A percentile compares a stretch with the other conserved stretches of the same genome.
Conservation (phyloP, 148 eudicot genomes). For the Vaccinium corymbosum region DNA sequence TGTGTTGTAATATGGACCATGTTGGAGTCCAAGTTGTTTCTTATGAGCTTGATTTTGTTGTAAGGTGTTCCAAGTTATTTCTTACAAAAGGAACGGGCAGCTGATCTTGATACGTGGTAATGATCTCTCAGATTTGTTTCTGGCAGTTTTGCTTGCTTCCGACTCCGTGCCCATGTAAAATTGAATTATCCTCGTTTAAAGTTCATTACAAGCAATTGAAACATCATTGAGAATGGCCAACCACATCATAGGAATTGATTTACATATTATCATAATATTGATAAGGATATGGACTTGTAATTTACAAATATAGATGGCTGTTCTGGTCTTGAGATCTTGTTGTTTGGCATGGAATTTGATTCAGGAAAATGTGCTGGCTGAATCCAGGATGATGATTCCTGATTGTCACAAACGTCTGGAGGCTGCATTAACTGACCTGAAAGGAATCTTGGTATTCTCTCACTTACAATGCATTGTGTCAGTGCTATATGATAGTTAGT, state of each 20-base stretch:
- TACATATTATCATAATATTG: neutral
- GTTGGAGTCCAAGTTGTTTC: neutral
- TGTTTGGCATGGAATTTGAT: neutral
- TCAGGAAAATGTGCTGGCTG: constrained; percentile 93
- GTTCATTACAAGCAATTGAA: neutral
- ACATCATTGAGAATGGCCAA: neutral
- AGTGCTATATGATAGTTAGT: neutral
- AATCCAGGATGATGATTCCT: constrained; percentile 98
- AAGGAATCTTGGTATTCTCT: constrained; percentile 59
- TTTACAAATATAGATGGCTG: neutral
- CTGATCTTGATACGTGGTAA: neutral
- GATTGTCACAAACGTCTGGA: constrained; percentile 89
- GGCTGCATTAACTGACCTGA: constrained; percentile 71
- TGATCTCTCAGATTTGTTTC: neutral
- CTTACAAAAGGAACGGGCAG: neutral
- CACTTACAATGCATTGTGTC: neutral
- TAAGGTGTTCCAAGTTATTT: neutral
- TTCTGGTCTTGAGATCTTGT: neutral
- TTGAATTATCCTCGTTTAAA: neutral
- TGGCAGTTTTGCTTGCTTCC: neutral
- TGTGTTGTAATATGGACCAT: neutral
- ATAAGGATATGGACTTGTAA: neutral
- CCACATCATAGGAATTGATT: neutral
- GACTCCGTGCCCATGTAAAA: neutral
- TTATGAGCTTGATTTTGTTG: neutral